These are phyloP conservation scores for Sporisorium iseilematis-ciliati DNA, from an alignment of 1,284 basidiomycete species.

Conservation along the genomic window DNA sequence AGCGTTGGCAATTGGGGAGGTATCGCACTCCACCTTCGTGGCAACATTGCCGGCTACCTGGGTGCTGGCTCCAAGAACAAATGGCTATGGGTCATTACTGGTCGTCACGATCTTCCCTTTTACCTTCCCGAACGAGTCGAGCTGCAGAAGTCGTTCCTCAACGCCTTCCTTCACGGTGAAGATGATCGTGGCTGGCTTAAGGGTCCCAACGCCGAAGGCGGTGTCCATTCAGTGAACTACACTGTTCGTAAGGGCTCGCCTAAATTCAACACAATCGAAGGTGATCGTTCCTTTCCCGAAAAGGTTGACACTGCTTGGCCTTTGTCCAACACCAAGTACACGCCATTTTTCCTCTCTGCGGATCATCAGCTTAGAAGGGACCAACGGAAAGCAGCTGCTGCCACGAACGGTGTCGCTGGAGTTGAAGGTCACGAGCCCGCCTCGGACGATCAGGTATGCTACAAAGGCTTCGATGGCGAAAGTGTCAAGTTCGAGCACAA, in stretches of 20 bases:
- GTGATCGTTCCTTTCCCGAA: slow-evolving; percentile 60
- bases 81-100: slow-evolving; percentile 69
- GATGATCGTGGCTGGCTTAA: slow-evolving; percentile 60
- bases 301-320: slow-evolving; percentile 65
- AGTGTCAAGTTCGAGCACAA: slow-evolving; percentile 20
- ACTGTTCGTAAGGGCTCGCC: slow-evolving; percentile 68
- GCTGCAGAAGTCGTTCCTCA: slow-evolving; percentile 67
- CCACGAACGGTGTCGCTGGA: slow-evolving; percentile 32
- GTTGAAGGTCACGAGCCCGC: neutral
- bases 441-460: slow-evolving; percentile 14
- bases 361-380: slow-evolving; percentile 5
- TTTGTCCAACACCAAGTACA: slow-evolving; percentile 62
- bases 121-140: slow-evolving; percentile 65
- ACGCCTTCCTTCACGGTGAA: slow-evolving; percentile 65
- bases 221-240: slow-evolving; percentile 64
- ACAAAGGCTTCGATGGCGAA: slow-evolving; percentile 19
- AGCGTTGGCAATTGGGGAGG: slow-evolving; percentile 69
- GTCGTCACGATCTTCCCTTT: slow-evolving; percentile 69
- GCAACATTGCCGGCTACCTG: slow-evolving; percentile 68
- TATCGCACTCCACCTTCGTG: slow-evolving; percentile 67
- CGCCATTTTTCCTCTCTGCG: slow-evolving; percentile 55
- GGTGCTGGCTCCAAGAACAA: slow-evolving; percentile 66
- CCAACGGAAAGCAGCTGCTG: slow-evolving; percentile 12
- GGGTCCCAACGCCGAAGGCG: slow-evolving; percentile 58
- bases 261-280: slow-evolving; percentile 65